Evolutionary conservation across 116 monocot species (phyloP).

Genomic region (Trichopus zeylanicus): DNA sequence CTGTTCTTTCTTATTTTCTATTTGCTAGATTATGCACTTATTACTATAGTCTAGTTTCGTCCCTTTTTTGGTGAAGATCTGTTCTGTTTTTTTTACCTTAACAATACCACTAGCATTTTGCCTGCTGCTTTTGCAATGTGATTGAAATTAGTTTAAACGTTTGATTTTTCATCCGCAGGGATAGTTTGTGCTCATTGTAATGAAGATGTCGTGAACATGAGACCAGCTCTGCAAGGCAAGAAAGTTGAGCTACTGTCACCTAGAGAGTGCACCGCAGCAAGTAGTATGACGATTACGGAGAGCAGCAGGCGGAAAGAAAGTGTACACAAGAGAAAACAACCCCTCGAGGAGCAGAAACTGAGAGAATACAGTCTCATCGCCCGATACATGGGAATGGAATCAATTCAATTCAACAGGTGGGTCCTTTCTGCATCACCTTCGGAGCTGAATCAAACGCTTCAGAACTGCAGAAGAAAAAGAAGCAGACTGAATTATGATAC

Average conservation of each 20-base stretch:
- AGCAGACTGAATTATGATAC: no score
- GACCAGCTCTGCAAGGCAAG: constrained; percentile 11
- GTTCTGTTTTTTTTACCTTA: no score
- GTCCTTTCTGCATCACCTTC: constrained; percentile 44
- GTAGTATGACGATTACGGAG: not conserved
- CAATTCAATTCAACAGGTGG: constrained; percentile 76
- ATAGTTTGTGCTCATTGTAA: constrained; percentile 81
- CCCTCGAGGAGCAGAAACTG: constrained; percentile 32
- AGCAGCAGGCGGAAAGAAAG: not conserved
- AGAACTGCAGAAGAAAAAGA: constrained; percentile 46
- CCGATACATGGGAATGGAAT: constrained; percentile 40
- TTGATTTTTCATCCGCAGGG: constrained; percentile 27
- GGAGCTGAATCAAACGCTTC: constrained; percentile 39
- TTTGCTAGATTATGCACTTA: no score
- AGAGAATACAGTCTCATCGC: constrained; percentile 49
- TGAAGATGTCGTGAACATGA: constrained; percentile 77
- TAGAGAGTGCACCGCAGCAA: constrained; percentile 1
- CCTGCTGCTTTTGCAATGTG: no score
- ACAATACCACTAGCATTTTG: no score
- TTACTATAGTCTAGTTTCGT: no score
- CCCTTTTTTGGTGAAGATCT: no score
- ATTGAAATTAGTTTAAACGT: no score
- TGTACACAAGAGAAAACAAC: not conserved
- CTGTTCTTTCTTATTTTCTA: no score
- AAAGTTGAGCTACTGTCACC: constrained; percentile 6